Percentiles rank a stretch among this genome's conserved stretches.
These are phyloP conservation scores for Annona squamosa DNA, from an alignment of 164 flowering plant genomes.

Conservation along the genomic window DNA sequence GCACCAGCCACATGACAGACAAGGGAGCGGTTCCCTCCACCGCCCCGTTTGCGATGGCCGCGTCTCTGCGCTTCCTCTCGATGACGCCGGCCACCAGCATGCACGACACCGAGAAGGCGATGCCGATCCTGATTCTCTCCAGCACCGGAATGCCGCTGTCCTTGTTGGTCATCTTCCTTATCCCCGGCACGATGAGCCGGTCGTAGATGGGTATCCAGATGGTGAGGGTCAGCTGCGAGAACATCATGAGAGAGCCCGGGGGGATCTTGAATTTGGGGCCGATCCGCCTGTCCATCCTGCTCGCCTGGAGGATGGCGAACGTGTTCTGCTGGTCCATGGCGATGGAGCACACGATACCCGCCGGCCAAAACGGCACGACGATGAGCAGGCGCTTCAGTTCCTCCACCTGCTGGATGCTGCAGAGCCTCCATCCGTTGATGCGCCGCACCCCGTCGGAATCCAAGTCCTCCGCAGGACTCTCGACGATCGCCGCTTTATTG, in stretches of 20 bases:
- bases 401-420: constrained; percentile 53
- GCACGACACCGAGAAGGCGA: constrained; percentile 21
- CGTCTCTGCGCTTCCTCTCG: constrained; percentile 23
- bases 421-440: constrained; percentile 34
- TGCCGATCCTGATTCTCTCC: constrained; percentile 64
- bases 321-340: constrained; percentile 48
- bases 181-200: constrained; percentile 35
- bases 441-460: constrained; percentile 27
- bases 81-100: constrained; percentile 33
- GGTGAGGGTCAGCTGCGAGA: constrained; percentile 45
- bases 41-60: constrained; percentile 6
- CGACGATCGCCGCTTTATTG: constrained; percentile 10
- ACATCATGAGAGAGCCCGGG: constrained; percentile 34
- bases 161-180: constrained; percentile 32
- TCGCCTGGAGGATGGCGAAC: constrained; percentile 50
- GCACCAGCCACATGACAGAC: constrained; percentile 63
- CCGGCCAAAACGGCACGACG: constrained; percentile 43
- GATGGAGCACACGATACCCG: constrained; percentile 42
- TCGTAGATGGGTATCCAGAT: constrained; percentile 62
- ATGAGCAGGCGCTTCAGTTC: constrained; percentile 43
- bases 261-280: constrained; percentile 56
- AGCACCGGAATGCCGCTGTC: constrained; percentile 60
- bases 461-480: constrained; percentile 1
- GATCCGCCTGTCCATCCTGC: constrained; percentile 47
- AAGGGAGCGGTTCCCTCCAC: constrained; percentile 23